Base-by-base conservation (phyloP, 2,329 filamentous ascomycete species). In the Diplodia sapinea region DNA sequence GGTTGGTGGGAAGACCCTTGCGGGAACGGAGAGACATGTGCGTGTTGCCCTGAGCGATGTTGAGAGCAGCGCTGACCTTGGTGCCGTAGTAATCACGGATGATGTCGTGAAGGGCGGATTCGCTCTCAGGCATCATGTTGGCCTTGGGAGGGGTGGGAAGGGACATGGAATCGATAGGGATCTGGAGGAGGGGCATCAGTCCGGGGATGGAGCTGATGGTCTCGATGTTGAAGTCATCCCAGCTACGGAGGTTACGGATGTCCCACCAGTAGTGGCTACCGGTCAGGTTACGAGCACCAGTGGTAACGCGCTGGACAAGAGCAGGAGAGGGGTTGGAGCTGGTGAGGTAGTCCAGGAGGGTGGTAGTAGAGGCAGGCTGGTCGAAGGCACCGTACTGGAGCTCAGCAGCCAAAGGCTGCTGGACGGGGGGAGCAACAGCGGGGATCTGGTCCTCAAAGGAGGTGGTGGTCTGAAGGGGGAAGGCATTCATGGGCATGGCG, bases 231-330 rank as follows among this genome's bases (percentile, higher is more conserved):
- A 97, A 97, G 72, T 88, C 86, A 63, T 86, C 86, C 94, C 94
- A 97, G 70, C 88, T 86, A 70, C 92, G 88, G 71, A 97, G 84
- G 77, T 96, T 94, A 72, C 94, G 91, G 68, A 96, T 86, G 75
- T 98, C 94, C 91, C 93, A 97, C 94, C 94, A 98, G 79, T 94
- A 97, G 82, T 96, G 89, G 17, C 61, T 59, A 78, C 90, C 92
- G 73, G 86, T 90, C 79, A 85, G 86, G 74, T 85, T 89, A 77
- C 88, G 91, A 70, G 84, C 87, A 81, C 88, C 77, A 76, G 90
- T 89, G 69, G 90, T 91, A 72, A 94, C 87, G 72, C 90, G 91
- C 74, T 90, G 90, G 47, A 96, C 92, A 40, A 97, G 84, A 50
- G 90, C 90, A 20, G 94, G 91, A 26, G 92, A 89, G 23, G 94